Conservation (phyloP, 148 eudicot genomes). For the Drosera capensis region DNA sequence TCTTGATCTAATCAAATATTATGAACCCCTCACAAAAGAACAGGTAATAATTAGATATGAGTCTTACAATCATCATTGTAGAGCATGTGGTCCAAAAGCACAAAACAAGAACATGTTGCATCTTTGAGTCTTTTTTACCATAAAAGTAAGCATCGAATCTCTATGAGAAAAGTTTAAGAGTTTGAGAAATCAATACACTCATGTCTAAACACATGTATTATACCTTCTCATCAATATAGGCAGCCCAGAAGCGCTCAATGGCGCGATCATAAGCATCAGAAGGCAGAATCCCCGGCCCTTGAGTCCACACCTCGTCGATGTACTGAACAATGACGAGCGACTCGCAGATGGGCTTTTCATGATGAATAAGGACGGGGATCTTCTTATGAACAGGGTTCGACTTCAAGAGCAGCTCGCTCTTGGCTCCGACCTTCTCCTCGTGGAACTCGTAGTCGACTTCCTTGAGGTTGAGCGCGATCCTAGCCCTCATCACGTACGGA, state of each 20-base stretch:
- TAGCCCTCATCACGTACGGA: constrained; percentile 27
- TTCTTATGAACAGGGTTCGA: constrained; percentile 60
- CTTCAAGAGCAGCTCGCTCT: constrained; percentile 47
- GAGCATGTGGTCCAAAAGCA: too few relatives aligned
- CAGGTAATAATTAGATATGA: too few relatives aligned
- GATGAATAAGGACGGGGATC: constrained; percentile 48
- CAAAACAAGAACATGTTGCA: neutral
- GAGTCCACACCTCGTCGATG: constrained; percentile 24
- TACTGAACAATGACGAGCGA: constrained; percentile 55
- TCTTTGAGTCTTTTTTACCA: neutral
- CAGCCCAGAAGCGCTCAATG: constrained; percentile 48
- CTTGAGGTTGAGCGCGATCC: constrained; percentile 33
- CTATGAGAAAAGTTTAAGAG: too few relatives aligned
- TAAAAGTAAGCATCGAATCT: neutral
- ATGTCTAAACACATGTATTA: neutral
- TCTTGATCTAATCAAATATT: too few relatives aligned
- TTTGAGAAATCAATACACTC: too few relatives aligned
- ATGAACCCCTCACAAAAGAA: too few relatives aligned
- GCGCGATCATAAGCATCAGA: constrained; percentile 52
- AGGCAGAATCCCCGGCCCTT: constrained; percentile 33
- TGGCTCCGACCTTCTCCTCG: constrained; percentile 16
- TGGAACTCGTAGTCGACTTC: constrained; percentile 26
- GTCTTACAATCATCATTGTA: too few relatives aligned
- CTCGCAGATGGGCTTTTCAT: constrained; percentile 37
- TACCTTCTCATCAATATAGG: constrained; percentile 42